These are phyloP conservation scores for Ophiostoma ulmi DNA, from an alignment of 2,329 filamentous ascomycete species.

Conservation along the genomic window DNA sequence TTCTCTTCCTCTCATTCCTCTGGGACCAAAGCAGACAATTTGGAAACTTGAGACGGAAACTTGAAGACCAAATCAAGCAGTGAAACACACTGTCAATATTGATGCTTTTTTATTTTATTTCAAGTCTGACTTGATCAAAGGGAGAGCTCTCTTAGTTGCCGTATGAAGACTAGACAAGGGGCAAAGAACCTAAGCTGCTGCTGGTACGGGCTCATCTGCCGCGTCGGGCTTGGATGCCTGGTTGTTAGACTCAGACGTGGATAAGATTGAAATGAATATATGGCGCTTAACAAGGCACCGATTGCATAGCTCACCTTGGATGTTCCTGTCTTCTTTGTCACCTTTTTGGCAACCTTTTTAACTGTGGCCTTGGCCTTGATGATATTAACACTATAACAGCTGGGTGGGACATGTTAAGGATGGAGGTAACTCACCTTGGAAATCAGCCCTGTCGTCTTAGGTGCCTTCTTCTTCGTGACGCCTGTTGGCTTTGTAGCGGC, in stretches of 20 bases:
- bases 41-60: too few relatives aligned
- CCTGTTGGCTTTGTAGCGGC: neutral
- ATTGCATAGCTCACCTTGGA: neutral
- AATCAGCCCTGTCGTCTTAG: neutral
- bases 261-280: neutral
- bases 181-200: neutral
- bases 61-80: neutral
- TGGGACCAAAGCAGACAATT: neutral
- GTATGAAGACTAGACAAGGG: neutral
- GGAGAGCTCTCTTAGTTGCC: neutral
- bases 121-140: neutral
- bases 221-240: slow-evolving; percentile 25
- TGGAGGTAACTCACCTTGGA: neutral
- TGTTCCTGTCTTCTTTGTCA: neutral
- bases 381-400: neutral
- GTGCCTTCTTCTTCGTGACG: neutral
- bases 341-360: neutral
- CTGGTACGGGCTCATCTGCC: slow-evolving; percentile 15
- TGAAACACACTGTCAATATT: neutral
- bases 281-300: neutral
- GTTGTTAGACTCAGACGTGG: slow-evolving; percentile 22
- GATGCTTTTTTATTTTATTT: neutral
- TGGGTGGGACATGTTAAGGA: neutral
- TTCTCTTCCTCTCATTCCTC: neutral
- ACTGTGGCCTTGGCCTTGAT: neutral